Evolutionary conservation across 495 filamentous ascomycete species (phyloP).

Genomic region (Penicillium dipodomyicola): DNA sequence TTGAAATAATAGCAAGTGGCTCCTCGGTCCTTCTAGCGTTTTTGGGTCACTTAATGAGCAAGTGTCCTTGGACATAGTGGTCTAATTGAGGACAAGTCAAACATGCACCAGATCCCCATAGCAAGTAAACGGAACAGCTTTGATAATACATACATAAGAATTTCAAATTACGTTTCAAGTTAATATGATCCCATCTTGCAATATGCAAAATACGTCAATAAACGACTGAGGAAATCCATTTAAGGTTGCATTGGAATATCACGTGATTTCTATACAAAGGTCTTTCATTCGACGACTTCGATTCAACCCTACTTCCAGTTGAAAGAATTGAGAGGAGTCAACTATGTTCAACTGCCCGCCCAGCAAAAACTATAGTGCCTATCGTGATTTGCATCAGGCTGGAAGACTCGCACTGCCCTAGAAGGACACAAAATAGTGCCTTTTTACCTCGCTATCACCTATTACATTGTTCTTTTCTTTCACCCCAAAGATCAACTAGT

Average conservation of each 20-base stretch:
- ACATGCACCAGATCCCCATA: background rate
- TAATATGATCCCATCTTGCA: too few relatives aligned
- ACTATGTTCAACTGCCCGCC: background rate
- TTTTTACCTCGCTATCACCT: background rate
- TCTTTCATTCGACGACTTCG: slow-evolving; percentile 10
- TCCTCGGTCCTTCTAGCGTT: background rate
- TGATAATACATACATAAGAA: background rate
- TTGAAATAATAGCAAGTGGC: background rate
- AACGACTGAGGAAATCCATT: background rate
- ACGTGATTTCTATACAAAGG: slow-evolving; percentile 9
- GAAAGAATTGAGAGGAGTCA: background rate
- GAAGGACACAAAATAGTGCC: background rate
- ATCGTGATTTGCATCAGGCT: background rate
- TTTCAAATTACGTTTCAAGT: background rate
- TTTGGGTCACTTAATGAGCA: background rate
- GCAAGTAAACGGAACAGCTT: background rate
- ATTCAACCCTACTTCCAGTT: slow-evolving; percentile 1
- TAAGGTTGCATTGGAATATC: slow-evolving; percentile 5
- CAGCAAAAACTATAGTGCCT: background rate
- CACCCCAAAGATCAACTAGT: background rate
- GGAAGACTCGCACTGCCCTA: background rate
- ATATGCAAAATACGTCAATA: background rate
- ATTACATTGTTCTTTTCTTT: background rate
- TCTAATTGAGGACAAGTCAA: background rate
- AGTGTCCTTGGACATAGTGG: background rate